Conservation (phyloP, 495 filamentous ascomycete genomes). For the Friedmanniomyces simplex region DNA sequence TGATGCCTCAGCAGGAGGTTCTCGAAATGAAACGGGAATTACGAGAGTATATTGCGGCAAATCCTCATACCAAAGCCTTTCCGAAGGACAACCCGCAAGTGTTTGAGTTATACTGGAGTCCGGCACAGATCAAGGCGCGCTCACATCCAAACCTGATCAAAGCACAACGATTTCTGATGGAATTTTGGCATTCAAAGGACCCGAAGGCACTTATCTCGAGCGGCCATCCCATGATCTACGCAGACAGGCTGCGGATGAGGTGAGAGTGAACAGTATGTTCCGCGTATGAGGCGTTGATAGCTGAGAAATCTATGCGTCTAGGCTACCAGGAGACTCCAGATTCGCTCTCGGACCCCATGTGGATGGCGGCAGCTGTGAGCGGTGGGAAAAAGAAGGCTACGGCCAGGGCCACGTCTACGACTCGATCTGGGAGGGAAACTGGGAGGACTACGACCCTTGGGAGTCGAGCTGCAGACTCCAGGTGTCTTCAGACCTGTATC, state of each 20-base stretch:
- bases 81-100: conserved; percentile 59
- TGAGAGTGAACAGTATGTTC: too few species aligned
- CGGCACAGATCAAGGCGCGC: conserved; percentile 62
- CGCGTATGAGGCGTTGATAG: too few species aligned
- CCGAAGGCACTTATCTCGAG: conserved; percentile 49
- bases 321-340: conserved; percentile 59
- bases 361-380: conserved; percentile 74
- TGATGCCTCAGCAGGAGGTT: conserved; percentile 29
- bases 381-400: conserved; percentile 78
- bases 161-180: conserved; percentile 62
- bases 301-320: too few species aligned
- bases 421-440: conserved; percentile 59
- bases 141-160: conserved; percentile 59
- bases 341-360: conserved; percentile 83
- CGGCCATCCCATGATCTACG: conserved; percentile 58
- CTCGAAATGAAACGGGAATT: conserved; percentile 31
- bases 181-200: conserved; percentile 60
- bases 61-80: conserved; percentile 37
- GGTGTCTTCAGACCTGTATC: conserved; percentile 66
- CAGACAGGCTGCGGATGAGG: conserved; percentile 69
- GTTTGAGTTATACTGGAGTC: conserved; percentile 84
- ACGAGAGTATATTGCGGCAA: conserved; percentile 29
- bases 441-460: conserved; percentile 77
- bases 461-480: conserved; percentile 58
- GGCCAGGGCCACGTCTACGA: conserved; percentile 58